A percentile compares a stretch with the other conserved stretches of the same genome.
phyloP scores from a whole-genome alignment of 345 rosid species.

The Eutrema heterophyllum region DNA sequence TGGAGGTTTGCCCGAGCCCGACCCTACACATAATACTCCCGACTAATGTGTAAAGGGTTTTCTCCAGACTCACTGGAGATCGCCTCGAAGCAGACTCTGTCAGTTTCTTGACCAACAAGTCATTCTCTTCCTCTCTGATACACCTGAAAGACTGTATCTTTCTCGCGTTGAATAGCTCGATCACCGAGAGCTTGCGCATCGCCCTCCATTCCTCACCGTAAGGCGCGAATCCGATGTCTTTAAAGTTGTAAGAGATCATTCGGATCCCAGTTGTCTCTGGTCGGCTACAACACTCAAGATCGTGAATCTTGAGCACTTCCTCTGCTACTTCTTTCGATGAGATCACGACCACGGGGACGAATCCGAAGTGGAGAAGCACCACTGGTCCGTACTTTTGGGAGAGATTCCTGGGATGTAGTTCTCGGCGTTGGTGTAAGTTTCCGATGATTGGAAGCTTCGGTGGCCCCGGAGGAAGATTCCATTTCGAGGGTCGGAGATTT shows the following conservation, averaged over 20 bases:
- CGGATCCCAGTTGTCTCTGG: background rate
- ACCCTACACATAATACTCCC: constrained; percentile 1
- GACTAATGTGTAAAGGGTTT: background rate
- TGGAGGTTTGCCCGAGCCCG: constrained; percentile 16
- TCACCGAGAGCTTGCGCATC: background rate
- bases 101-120: background rate
- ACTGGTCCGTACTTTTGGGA: constrained; percentile 22
- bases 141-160: background rate
- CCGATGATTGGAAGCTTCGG: constrained; percentile 14
- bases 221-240: constrained; percentile 5
- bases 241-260: background rate
- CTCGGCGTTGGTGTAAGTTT: background rate
- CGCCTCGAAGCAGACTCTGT: background rate
- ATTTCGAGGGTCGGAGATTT: background rate
- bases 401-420: background rate
- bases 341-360: background rate
- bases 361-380: constrained; percentile 18
- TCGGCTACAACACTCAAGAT: constrained; percentile 4
- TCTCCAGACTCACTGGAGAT: background rate
- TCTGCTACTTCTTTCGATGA: constrained; percentile 22
- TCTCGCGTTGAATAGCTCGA: background rate
- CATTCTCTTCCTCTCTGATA: constrained; percentile 1
- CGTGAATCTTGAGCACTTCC: constrained; percentile 14
- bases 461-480: constrained; percentile 15
- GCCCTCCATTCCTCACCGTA: constrained; percentile 5